Evolutionary conservation across 768 basidiomycete genomes (phyloP).

Genomic region (Xerocomellus amylosporus): DNA sequence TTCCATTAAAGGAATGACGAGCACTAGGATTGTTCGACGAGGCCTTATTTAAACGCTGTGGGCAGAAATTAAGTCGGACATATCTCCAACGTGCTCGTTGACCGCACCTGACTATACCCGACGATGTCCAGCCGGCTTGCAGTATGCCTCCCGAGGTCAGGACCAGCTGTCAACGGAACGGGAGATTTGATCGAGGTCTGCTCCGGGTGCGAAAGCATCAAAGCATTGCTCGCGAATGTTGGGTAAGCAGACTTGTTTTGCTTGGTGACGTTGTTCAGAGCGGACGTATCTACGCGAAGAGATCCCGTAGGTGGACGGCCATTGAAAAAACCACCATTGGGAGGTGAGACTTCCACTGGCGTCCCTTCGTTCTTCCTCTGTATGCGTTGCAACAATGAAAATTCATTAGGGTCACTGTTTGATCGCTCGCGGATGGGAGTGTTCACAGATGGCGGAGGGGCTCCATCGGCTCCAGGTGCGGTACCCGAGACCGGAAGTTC

Average conservation of each 20-base stretch:
- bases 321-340: slow-evolving; percentile 46
- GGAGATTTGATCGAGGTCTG: slow-evolving; percentile 64
- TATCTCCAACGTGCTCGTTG: slow-evolving; percentile 3
- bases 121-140: slow-evolving; percentile 71
- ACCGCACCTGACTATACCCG: slow-evolving; percentile 62
- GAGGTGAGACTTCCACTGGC: slow-evolving; percentile 51
- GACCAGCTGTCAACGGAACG: slow-evolving; percentile 80
- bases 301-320: slow-evolving; percentile 65
- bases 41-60: slow-evolving; percentile 46
- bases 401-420: slow-evolving; percentile 79
- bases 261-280: slow-evolving; percentile 53
- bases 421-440: slow-evolving; percentile 65
- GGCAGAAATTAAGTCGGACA: slow-evolving; percentile 23
- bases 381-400: slow-evolving; percentile 77
- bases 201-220: slow-evolving; percentile 55
- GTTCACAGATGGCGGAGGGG: slow-evolving; percentile 48
- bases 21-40: slow-evolving; percentile 49
- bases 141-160: slow-evolving; percentile 78
- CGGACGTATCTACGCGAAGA: slow-evolving; percentile 71
- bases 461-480: slow-evolving; percentile 50
- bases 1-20: slow-evolving; percentile 75
- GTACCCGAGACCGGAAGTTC: slow-evolving; percentile 68
- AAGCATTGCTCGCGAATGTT: slow-evolving; percentile 45
- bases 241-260: slow-evolving; percentile 90
- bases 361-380: slow-evolving; percentile 62